Base-by-base conservation (phyloP, 164 flowering plant genomes). In the Macadamia tetraphylla region DNA sequence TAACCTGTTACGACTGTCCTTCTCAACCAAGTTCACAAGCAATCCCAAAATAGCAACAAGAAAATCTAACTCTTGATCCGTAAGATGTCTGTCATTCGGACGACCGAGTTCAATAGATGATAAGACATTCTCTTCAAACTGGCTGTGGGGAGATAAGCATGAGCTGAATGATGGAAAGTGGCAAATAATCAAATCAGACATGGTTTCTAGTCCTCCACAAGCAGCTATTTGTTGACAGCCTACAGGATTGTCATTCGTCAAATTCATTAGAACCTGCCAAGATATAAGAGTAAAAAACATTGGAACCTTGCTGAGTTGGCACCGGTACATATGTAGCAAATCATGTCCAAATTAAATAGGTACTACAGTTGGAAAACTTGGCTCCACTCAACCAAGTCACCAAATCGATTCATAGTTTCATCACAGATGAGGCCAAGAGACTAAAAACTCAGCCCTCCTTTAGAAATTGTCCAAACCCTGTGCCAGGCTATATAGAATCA, bases 11-110 rank as follows among this genome's bases (percentile, higher is more conserved):
- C 63, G 69, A 40, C 83, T 79, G 73, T 94, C 96, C 80, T 94
- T 94, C 85, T 94, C 99, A 6, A 94, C 96, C 84, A 94, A 83
- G 82, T 94, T 94, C 71, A 94, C 99, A 62, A 94, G 92, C 76
- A 94, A 77, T 30, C 99, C 99, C 79, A 94, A 70, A 68, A 94
- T 90, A 68, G 98, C 96, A 74, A 94, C 98, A 70, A 94, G 99
- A 73, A 94, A 86, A 70, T 94, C 99, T 51, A 89, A 67, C 78
- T 94, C 96, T 62, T 87, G 90, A 70, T 94, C 99, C 49, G 74
- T 78, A 17, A 92, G 84, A 79, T 79, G 88, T 62, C 60, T 75
- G 30, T 77, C 83, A 35, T 65, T 83, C 74, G 73, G 75, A 68
- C 70, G 49, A 30, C 69, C 76, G 69, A 72, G 48, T 55, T 76